These are phyloP conservation scores for Wickerhamiella australiensis DNA, from an alignment of 805 yeast species.

Conservation along the genomic window DNA sequence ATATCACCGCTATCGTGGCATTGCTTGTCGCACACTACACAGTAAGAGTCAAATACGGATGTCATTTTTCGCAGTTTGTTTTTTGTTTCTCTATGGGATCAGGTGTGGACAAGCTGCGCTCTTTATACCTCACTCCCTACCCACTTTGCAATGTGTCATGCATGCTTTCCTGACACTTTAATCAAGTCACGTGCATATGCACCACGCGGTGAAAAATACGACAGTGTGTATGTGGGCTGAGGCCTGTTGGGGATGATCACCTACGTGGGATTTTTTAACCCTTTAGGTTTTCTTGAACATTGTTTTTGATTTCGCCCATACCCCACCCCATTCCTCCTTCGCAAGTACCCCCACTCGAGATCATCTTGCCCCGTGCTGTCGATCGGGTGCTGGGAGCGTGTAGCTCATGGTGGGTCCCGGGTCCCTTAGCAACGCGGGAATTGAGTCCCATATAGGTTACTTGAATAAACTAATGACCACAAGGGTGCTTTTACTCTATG, in stretches of 20 bases:
- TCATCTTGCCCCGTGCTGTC: no score
- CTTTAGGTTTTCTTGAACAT: not conserved
- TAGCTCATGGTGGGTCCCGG: not conserved
- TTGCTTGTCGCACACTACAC: conserved; percentile 30
- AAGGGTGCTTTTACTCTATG: not conserved
- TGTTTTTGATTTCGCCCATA: not conserved
- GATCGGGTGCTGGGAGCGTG: no score
- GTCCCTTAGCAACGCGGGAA: not conserved
- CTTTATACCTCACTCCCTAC: not conserved
- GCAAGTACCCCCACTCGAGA: not conserved
- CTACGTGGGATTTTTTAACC: no score
- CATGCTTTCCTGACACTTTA: conserved; percentile 6
- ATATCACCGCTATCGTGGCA: conserved; percentile 21
- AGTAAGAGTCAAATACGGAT: conserved; percentile 24
- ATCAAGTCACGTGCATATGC: conserved; percentile 6
- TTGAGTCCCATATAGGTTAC: not conserved
- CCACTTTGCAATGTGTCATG: conserved; percentile 4
- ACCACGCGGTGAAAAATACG: not conserved
- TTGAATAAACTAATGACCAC: not conserved
- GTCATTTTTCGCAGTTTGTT: conserved; percentile 9
- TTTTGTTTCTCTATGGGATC: not conserved
- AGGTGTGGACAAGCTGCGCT: not conserved
- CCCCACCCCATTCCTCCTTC: not conserved
- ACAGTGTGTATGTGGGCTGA: not conserved
- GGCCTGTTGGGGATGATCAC: not conserved